Conservation (phyloP, 179 eudicot genomes). For the Camellia oleifera region DNA sequence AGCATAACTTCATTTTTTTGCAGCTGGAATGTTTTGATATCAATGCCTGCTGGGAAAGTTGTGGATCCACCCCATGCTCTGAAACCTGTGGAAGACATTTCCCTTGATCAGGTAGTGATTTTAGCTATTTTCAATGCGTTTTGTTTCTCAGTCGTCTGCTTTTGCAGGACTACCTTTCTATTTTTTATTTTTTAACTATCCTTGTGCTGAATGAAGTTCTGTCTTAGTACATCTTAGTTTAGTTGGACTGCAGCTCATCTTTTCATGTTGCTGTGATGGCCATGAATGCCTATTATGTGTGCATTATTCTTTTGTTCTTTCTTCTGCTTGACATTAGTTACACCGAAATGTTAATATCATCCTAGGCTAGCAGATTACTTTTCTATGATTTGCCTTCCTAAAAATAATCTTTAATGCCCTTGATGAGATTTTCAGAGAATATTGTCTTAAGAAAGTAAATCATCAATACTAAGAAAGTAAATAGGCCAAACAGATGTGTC, state of each 20-base stretch:
- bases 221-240: neutral
- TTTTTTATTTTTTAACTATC: neutral
- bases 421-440: neutral
- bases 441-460: neutral
- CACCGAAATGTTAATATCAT: neutral
- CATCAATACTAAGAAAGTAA: neutral
- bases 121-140: neutral
- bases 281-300: neutral
- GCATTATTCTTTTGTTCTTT: neutral
- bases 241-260: neutral
- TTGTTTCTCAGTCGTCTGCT: neutral
- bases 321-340: neutral
- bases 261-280: neutral
- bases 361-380: neutral
- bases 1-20: constrained; percentile 15
- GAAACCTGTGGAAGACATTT: constrained; percentile 56
- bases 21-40: constrained; percentile 86
- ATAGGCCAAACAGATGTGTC: neutral
- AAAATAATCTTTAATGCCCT: neutral
- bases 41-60: constrained; percentile 74
- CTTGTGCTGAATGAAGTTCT: neutral
- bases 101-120: constrained; percentile 62
- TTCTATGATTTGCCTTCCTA: neutral
- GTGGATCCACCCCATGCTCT: constrained; percentile 69
- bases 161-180: neutral